Percentiles rank a stretch among this genome's conserved stretches.
phyloP scores from a whole-genome alignment of 2,329 filamentous ascomycete genomes.

The Pseudomassariella vexata region DNA sequence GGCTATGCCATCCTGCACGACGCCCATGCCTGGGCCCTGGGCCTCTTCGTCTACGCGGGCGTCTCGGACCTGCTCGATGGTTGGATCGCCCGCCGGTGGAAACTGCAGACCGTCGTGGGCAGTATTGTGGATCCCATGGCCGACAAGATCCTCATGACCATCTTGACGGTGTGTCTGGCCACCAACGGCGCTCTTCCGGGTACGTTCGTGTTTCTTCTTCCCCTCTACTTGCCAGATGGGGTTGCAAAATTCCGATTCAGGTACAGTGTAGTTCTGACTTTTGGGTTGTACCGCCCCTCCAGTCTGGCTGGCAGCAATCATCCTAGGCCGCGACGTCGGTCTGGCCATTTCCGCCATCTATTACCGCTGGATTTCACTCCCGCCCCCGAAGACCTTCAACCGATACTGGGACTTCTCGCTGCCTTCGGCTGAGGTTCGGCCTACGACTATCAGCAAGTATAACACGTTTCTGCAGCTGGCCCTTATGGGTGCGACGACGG shows the following conservation, averaged over 20 bases:
- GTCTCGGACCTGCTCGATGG: slow-evolving; percentile 90
- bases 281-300: not conserved
- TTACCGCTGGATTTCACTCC: slow-evolving; percentile 91
- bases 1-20: slow-evolving; percentile 87
- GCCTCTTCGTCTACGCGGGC: slow-evolving; percentile 86
- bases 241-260: not conserved
- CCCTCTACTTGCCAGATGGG: slow-evolving; percentile 1
- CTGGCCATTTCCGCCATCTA: slow-evolving; percentile 85
- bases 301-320: slow-evolving; percentile 86
- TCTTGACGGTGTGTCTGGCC: slow-evolving; percentile 79
- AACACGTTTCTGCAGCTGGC: slow-evolving; percentile 91
- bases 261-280: no score
- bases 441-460: slow-evolving; percentile 80
- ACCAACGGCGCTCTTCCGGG: slow-evolving; percentile 75
- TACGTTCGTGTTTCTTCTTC: slow-evolving; percentile 36
- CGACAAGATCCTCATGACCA: slow-evolving; percentile 93
- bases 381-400: slow-evolving; percentile 83
- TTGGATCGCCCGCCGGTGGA: slow-evolving; percentile 84
- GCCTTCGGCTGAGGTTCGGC: slow-evolving; percentile 77
- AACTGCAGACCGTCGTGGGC: slow-evolving; percentile 87
- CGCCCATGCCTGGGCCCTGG: slow-evolving; percentile 70
- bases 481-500: slow-evolving; percentile 78
- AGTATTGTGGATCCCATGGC: slow-evolving; percentile 96
- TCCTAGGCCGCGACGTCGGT: slow-evolving; percentile 81
- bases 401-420: slow-evolving; percentile 98